Evolutionary conservation across 768 basidiomycete species (phyloP), one percentile per base, ranked within the genome.

Genomic region (Phaeolepiota aurea): DNA sequence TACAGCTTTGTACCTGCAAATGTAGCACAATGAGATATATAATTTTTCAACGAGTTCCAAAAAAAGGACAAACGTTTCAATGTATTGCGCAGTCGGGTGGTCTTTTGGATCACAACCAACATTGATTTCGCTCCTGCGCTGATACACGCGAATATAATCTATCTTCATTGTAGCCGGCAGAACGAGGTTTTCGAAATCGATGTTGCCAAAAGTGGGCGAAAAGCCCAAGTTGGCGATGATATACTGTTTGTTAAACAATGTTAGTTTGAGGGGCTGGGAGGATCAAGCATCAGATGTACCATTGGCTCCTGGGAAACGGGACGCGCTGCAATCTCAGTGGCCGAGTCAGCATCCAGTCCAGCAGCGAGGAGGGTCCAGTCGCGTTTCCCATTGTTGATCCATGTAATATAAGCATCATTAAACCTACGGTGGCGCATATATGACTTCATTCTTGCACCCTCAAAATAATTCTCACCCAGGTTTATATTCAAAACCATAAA

Each of bases 121-220:
- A 44, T 76, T 78, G 25, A 65, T 57, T 31, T 54, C 42, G 40
- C 68, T 60, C 38, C 64, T 61, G 9, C 61, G 63, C 45, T 79
- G 79, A 50, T 80, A 82, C 2, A 93, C 79, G 5, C 89, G 73
- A 36, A 91, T 75, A 41, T 77, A 91, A 55, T 92, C 89, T 34
- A 91, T 58, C 40, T 59, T 58, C 82, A 90, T 79, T 13, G 60
- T 64, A 14, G 68, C 57, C 2, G 75, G 75, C 56, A 80, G 71
- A n/a, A 58, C 53, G 20, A 84, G 52, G 32, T 73, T 45, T 1
- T 62, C 59, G 20, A 72, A 61, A 46, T 85, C 76, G 48, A 84
- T 72, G 4, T 56, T 62, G 21, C 79, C 82, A 53, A 87, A 86
- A 49, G 72, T 76, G 41, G 64, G 48, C 1, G 81, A 83, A 42